phyloP scores from a whole-genome alignment of 352 stramenopile species.

The Globisporangium abappressorium region DNA sequence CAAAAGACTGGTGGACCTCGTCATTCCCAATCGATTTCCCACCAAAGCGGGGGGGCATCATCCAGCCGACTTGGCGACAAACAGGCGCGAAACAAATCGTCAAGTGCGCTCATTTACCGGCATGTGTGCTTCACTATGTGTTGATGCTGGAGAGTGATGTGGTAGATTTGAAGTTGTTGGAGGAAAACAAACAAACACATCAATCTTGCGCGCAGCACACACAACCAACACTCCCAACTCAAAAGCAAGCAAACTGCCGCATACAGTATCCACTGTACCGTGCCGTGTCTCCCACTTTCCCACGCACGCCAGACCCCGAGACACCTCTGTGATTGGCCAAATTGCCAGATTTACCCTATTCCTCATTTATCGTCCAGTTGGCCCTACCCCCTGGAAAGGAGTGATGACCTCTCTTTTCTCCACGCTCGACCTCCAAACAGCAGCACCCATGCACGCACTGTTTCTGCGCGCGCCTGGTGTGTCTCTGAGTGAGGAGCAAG shows the following conservation, averaged over 20 bases:
- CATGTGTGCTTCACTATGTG: too few relatives aligned
- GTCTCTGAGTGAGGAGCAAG: constrained; percentile 14
- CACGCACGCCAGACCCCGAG: constrained; percentile 8
- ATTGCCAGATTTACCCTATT: neutral
- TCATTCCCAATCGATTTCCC: neutral
- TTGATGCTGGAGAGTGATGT: neutral
- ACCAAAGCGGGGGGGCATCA: neutral
- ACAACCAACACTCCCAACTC: neutral
- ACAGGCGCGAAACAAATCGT: neutral
- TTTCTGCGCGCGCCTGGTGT: constrained; percentile 3
- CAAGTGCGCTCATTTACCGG: neutral
- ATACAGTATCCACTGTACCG: constrained; percentile 6
- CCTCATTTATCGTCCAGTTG: neutral
- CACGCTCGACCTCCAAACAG: neutral
- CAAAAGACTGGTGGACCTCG: neutral
- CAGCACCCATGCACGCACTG: neutral
- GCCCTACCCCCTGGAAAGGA: neutral
- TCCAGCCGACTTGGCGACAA: neutral
- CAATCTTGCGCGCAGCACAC: neutral
- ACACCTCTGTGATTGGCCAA: constrained; percentile 1
- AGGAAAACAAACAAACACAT: neutral
- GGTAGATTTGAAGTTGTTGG: neutral
- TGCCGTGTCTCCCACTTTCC: neutral
- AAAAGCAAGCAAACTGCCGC: neutral
- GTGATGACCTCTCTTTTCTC: neutral